Evolutionary conservation across 768 basidiomycete genomes (phyloP).

Genomic region (Nidularia pulvinata): DNA sequence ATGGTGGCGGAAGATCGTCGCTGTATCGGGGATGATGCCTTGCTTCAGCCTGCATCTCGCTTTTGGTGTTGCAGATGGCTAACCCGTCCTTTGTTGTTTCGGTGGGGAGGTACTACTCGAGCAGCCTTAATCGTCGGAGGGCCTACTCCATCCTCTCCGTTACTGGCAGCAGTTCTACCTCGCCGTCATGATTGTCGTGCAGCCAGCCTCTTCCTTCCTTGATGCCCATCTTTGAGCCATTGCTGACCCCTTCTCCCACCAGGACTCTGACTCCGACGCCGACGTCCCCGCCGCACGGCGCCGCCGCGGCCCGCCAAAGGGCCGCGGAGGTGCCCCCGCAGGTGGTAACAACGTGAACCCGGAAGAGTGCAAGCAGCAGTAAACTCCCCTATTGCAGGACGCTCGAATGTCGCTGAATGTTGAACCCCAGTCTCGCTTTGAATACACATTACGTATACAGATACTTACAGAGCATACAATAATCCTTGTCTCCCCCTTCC

Average conservation of each 20-base stretch:
- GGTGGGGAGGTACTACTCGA: too few species aligned
- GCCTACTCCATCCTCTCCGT: not conserved
- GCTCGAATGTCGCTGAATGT: too few species aligned
- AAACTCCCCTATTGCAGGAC: too few species aligned
- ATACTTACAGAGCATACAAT: too few species aligned
- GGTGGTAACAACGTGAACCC: slow-evolving; percentile 59
- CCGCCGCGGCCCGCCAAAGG: slow-evolving; percentile 59
- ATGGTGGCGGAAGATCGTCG: too few species aligned
- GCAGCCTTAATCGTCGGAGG: not conserved
- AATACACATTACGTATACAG: too few species aligned
- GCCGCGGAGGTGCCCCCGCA: slow-evolving; percentile 39
- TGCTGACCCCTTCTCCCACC: slow-evolving; percentile 3
- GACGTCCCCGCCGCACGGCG: slow-evolving; percentile 51
- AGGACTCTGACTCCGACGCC: slow-evolving; percentile 74
- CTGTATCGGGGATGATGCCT: slow-evolving; percentile 3
- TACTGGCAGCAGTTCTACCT: slow-evolving; percentile 4
- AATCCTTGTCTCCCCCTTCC: too few species aligned
- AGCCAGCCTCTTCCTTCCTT: not conserved
- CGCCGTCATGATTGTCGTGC: not conserved
- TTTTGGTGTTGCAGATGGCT: too few species aligned
- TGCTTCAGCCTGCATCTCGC: slow-evolving; percentile 3
- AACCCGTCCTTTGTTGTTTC: too few species aligned
- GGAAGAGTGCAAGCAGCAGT: slow-evolving; percentile 95
- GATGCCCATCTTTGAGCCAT: slow-evolving; percentile 4
- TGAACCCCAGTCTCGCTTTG: too few species aligned